Conservation (phyloP, 805 yeast species). For the Kregervanrija delftensis region DNA sequence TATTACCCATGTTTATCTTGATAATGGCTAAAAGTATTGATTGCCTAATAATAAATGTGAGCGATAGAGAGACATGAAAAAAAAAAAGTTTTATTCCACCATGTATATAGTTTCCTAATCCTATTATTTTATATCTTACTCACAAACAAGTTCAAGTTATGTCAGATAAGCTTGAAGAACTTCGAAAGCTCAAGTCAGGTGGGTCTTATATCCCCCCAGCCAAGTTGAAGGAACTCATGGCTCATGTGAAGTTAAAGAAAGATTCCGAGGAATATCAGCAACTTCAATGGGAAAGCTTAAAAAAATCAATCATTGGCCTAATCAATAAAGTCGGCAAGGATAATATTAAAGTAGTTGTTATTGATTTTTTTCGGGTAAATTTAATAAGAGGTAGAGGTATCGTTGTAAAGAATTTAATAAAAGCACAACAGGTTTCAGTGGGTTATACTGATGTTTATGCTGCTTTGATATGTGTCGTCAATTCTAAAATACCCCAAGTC, state of each 20-base stretch:
- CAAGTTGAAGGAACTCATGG: conserved; percentile 36
- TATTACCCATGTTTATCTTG: too few relatives aligned
- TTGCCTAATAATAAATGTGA: too few relatives aligned
- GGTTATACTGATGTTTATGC: conserved; percentile 44
- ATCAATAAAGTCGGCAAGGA: conserved; percentile 38
- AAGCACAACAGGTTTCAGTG: conserved; percentile 38
- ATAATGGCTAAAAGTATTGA: too few relatives aligned
- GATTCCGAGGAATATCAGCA: conserved; percentile 38
- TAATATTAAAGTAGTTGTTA: conserved; percentile 43
- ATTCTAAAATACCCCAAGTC: conserved; percentile 60
- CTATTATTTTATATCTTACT: neutral
- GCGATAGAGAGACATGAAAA: too few relatives aligned
- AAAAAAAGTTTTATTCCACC: too few relatives aligned
- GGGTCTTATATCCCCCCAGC: conserved; percentile 53
- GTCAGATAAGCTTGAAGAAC: conserved; percentile 26
- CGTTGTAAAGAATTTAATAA: conserved; percentile 50
- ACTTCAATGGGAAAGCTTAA: conserved; percentile 50
- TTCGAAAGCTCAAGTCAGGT: conserved; percentile 33
- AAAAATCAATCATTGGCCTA: conserved; percentile 38
- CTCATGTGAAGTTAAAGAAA: conserved; percentile 13
- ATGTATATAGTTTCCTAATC: too few relatives aligned
- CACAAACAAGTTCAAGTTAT: conserved; percentile 4
- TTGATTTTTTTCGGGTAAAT: conserved; percentile 50
- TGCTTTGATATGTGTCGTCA: conserved; percentile 50
- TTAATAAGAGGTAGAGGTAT: conserved; percentile 56